Base-by-base conservation (phyloP, 129 eudicot genomes). In the Helichrysum umbraculigerum region DNA sequence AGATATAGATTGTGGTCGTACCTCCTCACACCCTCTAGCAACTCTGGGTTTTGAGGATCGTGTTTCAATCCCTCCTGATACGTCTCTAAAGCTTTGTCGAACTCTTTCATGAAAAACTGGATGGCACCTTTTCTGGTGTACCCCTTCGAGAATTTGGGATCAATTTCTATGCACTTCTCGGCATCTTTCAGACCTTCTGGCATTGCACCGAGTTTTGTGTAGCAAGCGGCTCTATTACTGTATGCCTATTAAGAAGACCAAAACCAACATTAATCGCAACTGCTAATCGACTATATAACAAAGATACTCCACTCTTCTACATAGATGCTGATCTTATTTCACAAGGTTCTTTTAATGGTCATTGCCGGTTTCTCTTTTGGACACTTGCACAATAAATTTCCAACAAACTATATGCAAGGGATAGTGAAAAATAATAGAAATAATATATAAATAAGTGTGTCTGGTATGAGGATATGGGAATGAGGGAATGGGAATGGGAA, bases 151-250 rank as follows among this genome's bases (percentile, higher is more conserved):
- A 95, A 91, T 7, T 94, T 85, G 4, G 99, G 99, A 80, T 95
- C 97, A 72, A 95, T 88, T 75, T 95, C 97, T 64, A 95, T 87
- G 83, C 99, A 95, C 74, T 95, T 95, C 77, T 95, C 97, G 17
- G 99, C 97, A 80, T 95, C 99, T 71, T 95, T 95, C 41, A 95
- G 68, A 1, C 96, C 99, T 88, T 91, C 99, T 0, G 97, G 99
- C 90, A 91, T 71, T 25, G 99, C 99, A 42, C 89, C 96, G 60
- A 95, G 91, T 52, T 95, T 95, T 35, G 96, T 95, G 84, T 95
- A 95, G 65, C 92, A 85, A 62, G 99, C 99, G 59, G 99, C 99
- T 52, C 99, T 83, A 39, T 95, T 95, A 74, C 99, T 95, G 65
- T 91, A 91, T 16, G 92, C 90, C 99, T 95, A 64, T 47, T 33